A percentile compares a stretch with the other conserved stretches of the same genome.
These are phyloP conservation scores for Manihot esculenta DNA, from an alignment of 441 rosid genomes.

Conservation along the genomic window DNA sequence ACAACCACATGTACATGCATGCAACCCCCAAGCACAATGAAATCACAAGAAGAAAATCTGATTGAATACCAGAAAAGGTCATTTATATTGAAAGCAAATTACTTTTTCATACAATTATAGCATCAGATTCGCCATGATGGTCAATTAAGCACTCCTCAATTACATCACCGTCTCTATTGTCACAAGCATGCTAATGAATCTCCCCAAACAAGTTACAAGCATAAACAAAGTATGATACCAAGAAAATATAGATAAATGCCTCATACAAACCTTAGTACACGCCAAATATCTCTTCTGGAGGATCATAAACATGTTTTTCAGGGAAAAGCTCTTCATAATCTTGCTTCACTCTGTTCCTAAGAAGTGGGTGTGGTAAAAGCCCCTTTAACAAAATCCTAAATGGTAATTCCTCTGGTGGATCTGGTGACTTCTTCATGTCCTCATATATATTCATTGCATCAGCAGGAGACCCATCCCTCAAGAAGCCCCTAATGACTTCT, in stretches of 20 bases:
- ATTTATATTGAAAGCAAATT: not conserved
- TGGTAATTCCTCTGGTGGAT: slow-evolving; percentile 91
- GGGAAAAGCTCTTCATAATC: slow-evolving; percentile 95
- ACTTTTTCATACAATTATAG: not conserved
- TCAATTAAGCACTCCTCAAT: not conserved
- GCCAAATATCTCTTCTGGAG: slow-evolving; percentile 95
- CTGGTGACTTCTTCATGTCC: slow-evolving; percentile 94
- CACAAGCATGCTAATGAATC: not conserved
- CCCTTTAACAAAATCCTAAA: slow-evolving; percentile 89
- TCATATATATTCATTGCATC: slow-evolving; percentile 97
- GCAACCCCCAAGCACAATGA: not conserved
- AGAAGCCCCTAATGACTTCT: slow-evolving; percentile 80
- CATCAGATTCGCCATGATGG: not conserved
- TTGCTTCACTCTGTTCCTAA: slow-evolving; percentile 90
- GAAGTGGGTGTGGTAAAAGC: slow-evolving; percentile 83
- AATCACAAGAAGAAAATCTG: not conserved
- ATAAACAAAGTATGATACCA: not conserved
- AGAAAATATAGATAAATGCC: not conserved
- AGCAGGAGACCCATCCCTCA: slow-evolving; percentile 84
- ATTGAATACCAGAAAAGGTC: not conserved
- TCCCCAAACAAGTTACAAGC: not conserved
- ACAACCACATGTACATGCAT: not conserved
- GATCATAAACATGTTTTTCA: slow-evolving; percentile 87
- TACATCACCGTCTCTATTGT: not conserved
- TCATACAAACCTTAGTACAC: slow-evolving; percentile 42